These are phyloP conservation scores for Arachis monticola DNA, from an alignment of 331 rosid genomes.

Conservation along the genomic window DNA sequence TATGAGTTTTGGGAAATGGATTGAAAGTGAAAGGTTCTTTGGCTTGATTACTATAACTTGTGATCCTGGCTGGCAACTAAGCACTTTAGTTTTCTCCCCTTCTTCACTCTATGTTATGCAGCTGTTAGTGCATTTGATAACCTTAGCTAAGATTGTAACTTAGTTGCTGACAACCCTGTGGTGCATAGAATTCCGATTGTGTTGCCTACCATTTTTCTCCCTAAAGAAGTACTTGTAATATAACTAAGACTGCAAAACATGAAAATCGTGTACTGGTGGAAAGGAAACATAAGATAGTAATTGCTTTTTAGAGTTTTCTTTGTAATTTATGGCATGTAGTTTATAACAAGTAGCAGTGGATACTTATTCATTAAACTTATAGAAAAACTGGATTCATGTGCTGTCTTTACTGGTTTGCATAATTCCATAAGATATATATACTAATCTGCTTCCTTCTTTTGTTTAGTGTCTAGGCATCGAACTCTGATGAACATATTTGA, in stretches of 20 bases:
- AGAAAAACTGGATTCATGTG: not conserved
- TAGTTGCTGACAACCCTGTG: too few relatives aligned
- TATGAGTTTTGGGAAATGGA: not conserved
- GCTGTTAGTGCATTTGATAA: not conserved
- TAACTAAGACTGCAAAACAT: not conserved
- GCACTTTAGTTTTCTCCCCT: not conserved
- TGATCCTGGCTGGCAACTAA: not conserved
- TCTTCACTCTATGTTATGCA: not conserved
- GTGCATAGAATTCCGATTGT: not conserved
- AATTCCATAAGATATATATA: conserved; percentile 13
- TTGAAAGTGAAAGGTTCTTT: too few relatives aligned
- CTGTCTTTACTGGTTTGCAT: conserved; percentile 14
- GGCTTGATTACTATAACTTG: not conserved
- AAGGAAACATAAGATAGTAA: not conserved
- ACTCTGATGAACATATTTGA: conserved; percentile 91
- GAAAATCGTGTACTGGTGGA: not conserved
- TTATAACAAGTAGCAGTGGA: not conserved
- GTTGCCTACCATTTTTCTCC: not conserved
- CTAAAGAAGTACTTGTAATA: not conserved
- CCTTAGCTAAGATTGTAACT: not conserved
- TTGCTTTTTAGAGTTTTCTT: not conserved
- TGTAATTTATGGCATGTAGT: not conserved
- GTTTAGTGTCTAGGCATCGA: conserved; percentile 89
- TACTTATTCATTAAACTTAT: not conserved
- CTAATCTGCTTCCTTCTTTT: conserved; percentile 11